Percentiles rank a stretch among this genome's conserved stretches.
phyloP scores from a whole-genome alignment of 208 protist genomes.

The Wallacemonas sp. region DNA sequence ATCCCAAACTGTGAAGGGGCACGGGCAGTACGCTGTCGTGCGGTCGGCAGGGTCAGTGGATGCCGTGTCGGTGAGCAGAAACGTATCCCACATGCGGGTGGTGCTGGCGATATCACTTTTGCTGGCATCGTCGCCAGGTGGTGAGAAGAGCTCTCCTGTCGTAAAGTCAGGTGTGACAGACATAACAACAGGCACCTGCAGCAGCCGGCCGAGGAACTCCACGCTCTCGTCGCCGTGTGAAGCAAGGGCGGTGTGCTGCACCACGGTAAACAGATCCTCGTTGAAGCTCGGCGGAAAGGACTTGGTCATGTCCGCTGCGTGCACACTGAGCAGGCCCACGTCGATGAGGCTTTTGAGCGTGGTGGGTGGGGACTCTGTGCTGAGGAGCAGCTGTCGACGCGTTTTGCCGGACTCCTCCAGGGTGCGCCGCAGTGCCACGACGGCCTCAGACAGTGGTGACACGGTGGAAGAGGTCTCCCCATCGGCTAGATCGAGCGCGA shows the following conservation, averaged over 20 bases:
- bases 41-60: too few relatives aligned
- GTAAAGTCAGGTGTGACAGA: slow-evolving; percentile 24
- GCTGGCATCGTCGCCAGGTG: background rate
- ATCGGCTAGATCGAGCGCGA: background rate
- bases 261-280: slow-evolving; percentile 62
- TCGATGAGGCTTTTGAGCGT: slow-evolving; percentile 44
- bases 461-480: background rate
- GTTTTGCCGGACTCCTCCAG: slow-evolving; percentile 6
- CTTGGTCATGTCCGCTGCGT: slow-evolving; percentile 43
- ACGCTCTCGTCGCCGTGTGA: slow-evolving; percentile 67
- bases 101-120: slow-evolving; percentile 11
- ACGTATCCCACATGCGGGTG: slow-evolving; percentile 45
- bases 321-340: slow-evolving; percentile 48
- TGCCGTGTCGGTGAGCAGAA: slow-evolving; percentile 33
- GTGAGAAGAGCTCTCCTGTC: background rate
- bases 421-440: background rate
- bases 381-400: slow-evolving; percentile 14
- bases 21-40: slow-evolving; percentile 43
- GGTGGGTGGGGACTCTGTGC: slow-evolving; percentile 24
- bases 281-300: slow-evolving; percentile 40
- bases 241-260: slow-evolving; percentile 58
- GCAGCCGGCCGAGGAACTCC: slow-evolving; percentile 56
- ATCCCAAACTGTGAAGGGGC: slow-evolving; percentile 91
- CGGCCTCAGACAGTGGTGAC: background rate
- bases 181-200: slow-evolving; percentile 23